phyloP scores from a whole-genome alignment of 306 rosid genomes.

The Oemleria cerasiformis region DNA sequence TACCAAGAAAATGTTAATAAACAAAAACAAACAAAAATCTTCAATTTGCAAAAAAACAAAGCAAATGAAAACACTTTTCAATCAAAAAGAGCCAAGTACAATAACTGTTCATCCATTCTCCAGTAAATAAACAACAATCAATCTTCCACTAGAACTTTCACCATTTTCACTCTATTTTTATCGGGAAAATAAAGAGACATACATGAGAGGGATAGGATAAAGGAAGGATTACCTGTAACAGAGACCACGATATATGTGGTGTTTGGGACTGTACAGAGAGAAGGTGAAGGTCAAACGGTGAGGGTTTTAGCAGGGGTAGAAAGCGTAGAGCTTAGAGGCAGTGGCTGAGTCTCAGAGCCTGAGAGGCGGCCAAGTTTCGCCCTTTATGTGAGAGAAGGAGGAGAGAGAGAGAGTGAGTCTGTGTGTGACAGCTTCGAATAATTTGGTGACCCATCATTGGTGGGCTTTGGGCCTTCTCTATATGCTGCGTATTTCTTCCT shows the following conservation, averaged over 20 bases:
- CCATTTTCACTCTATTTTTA: not conserved
- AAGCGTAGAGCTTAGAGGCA: conserved; percentile 12
- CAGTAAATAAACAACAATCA: not conserved
- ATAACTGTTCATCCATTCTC: not conserved
- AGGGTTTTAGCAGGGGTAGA: conserved; percentile 12
- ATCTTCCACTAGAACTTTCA: not conserved
- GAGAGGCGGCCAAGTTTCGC: conserved; percentile 50
- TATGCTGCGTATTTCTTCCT: too few species aligned
- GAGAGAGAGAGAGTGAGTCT: not conserved
- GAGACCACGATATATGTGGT: not conserved
- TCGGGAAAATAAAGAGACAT: not conserved
- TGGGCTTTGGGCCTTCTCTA: conserved; percentile 27
- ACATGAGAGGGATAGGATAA: not conserved
- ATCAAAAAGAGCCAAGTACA: not conserved
- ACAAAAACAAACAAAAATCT: not conserved
- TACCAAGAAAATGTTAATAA: not conserved
- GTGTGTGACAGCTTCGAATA: not conserved
- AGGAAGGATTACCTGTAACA: conserved; percentile 16
- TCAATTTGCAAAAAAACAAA: not conserved
- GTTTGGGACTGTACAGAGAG: not conserved
- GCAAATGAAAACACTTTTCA: not conserved
- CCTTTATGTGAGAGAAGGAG: conserved; percentile 11
- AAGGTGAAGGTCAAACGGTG: not conserved
- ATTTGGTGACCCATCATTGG: not conserved
- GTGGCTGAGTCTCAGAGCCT: conserved; percentile 19